Percentiles rank a stretch among this genome's conserved stretches.
Conservation (phyloP, 208 protist species). For the Chromosphaera perkinsii region DNA sequence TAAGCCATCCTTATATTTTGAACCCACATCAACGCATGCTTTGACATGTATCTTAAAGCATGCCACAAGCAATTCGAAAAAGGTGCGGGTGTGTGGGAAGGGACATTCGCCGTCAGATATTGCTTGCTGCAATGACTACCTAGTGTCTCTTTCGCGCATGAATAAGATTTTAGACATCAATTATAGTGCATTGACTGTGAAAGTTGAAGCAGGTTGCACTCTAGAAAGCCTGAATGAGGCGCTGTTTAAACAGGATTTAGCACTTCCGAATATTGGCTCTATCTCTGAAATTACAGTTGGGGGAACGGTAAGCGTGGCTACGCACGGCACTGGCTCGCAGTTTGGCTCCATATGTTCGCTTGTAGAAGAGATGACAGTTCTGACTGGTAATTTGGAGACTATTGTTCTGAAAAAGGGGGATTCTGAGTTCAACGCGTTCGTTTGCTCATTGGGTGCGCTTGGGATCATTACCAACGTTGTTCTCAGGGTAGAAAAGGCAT, state of each 20-base stretch:
- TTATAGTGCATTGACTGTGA: neutral
- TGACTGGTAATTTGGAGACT: neutral
- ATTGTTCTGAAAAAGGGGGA: neutral
- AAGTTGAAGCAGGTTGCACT: neutral
- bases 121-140: neutral
- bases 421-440: neutral
- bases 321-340: constrained; percentile 2
- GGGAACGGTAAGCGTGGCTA: neutral
- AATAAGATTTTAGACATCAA: neutral
- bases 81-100: neutral
- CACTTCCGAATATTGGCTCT: neutral
- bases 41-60: neutral
- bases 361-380: neutral
- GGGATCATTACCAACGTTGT: neutral
- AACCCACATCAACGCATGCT: neutral
- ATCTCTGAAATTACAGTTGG: constrained; percentile 8
- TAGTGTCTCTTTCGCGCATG: neutral
- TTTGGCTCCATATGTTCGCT: neutral
- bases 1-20: neutral
- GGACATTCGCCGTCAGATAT: constrained; percentile 6
- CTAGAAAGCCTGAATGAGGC: neutral
- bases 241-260: neutral
- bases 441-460: neutral
- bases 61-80: neutral
- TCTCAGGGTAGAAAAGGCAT: neutral